Evolutionary conservation across 176 grass and related monocot species (phyloP).

Genomic region (Hordeum marinum): DNA sequence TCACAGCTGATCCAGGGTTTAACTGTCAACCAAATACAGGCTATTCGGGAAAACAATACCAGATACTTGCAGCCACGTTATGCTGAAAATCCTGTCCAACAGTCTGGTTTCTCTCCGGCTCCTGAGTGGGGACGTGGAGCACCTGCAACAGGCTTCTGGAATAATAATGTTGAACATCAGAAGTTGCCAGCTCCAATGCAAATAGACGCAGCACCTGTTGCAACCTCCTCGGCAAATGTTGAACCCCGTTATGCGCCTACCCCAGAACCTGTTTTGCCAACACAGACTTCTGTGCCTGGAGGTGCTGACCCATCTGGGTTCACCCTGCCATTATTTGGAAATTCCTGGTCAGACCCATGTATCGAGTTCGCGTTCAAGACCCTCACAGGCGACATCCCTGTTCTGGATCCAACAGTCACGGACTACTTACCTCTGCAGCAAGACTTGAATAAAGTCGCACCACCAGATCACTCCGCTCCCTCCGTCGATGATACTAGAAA

Average conservation of each 20-base stretch:
- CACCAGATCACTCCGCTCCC: conserved; percentile 9
- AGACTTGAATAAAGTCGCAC: conserved; percentile 35
- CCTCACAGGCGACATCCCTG: conserved; percentile 59
- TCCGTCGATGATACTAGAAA: conserved; percentile 25
- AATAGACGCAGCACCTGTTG: conserved; percentile 15
- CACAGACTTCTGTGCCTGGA: neutral
- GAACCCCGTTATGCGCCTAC: neutral
- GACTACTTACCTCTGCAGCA: conserved; percentile 37
- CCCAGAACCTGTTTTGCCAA: conserved; percentile 3
- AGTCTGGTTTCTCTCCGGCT: conserved; percentile 20
- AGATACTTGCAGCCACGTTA: conserved; percentile 35
- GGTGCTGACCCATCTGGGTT: conserved; percentile 28
- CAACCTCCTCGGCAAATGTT: conserved; percentile 29
- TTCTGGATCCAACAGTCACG: conserved; percentile 17
- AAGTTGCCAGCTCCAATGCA: neutral
- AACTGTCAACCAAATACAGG: conserved; percentile 9
- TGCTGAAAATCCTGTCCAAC: conserved; percentile 28
- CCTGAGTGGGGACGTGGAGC: conserved; percentile 25
- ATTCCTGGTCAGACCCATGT: conserved; percentile 62
- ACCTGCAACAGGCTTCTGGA: conserved; percentile 12
- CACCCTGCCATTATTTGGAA: conserved; percentile 40
- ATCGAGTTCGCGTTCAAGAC: conserved; percentile 74
- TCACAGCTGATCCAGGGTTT: conserved; percentile 20
- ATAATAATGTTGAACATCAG: conserved; percentile 27
- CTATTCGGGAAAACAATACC: conserved; percentile 14